Evolutionary conservation across 1,284 basidiomycete genomes (phyloP).

Genomic region (Trametes sp.): DNA sequence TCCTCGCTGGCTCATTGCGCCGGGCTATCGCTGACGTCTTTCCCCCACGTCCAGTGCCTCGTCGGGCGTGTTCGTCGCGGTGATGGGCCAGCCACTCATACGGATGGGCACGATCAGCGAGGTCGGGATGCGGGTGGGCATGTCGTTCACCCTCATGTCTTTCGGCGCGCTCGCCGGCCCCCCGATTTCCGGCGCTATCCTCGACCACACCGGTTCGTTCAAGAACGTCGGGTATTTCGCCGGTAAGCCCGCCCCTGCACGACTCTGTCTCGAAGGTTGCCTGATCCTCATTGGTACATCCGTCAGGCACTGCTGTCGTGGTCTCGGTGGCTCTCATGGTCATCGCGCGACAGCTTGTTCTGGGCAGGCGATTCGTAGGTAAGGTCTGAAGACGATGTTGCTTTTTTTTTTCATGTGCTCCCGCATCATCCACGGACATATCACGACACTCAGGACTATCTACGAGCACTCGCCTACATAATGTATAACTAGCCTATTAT

Average conservation of each 20-base stretch:
- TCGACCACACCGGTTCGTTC: conserved; percentile 50
- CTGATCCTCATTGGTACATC: not conserved
- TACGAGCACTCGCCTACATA: no score
- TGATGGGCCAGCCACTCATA: conserved; percentile 62
- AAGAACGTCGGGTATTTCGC: conserved; percentile 64
- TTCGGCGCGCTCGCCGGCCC: conserved; percentile 56
- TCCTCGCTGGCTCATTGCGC: not conserved
- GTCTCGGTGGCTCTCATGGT: conserved; percentile 21
- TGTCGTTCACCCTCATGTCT: conserved; percentile 57
- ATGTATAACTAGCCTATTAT: no score
- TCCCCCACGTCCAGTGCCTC: conserved; percentile 46
- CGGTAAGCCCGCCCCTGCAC: conserved; percentile 42
- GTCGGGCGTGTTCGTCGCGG: conserved; percentile 63
- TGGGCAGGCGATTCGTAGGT: not conserved
- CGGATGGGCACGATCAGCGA: conserved; percentile 60
- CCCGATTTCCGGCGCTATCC: conserved; percentile 63
- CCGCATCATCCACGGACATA: no score
- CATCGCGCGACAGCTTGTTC: conserved; percentile 10
- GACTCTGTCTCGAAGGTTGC: no score
- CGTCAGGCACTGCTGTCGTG: conserved; percentile 20
- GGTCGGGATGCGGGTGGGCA: conserved; percentile 61
- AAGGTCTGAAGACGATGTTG: not conserved
- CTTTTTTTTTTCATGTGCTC: no score
- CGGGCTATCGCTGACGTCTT: not conserved
- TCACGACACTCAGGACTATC: no score